phyloP scores from a whole-genome alignment of 1,139 yeast species.

The Taphrina populina region DNA sequence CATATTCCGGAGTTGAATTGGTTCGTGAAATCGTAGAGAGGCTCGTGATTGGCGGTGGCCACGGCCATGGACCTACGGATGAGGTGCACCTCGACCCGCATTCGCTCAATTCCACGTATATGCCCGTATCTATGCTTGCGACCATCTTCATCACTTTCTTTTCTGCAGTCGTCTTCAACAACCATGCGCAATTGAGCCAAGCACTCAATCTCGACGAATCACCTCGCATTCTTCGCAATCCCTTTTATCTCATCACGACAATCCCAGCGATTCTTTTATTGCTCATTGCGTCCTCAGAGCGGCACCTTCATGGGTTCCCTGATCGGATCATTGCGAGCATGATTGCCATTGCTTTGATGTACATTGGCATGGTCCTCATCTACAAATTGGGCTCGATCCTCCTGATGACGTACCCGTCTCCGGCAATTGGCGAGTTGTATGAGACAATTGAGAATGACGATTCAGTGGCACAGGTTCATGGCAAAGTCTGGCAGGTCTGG shows the following conservation, averaged over 20 bases:
- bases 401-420: constrained; percentile 34
- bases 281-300: not conserved
- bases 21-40: constrained; percentile 23
- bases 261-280: constrained; percentile 15
- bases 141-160: constrained; percentile 10
- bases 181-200: constrained; percentile 16
- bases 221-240: constrained; percentile 19
- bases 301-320: constrained; percentile 12
- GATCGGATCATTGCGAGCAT: constrained; percentile 10
- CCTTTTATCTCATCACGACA: constrained; percentile 22
- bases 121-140: constrained; percentile 25
- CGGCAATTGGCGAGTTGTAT: constrained; percentile 7
- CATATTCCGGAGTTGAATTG: constrained; percentile 46
- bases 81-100: constrained; percentile 29
- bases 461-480: constrained; percentile 10
- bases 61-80: constrained; percentile 27
- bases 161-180: constrained; percentile 10
- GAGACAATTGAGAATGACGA: constrained; percentile 13
- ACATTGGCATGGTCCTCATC: constrained; percentile 15
- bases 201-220: constrained; percentile 9
- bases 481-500: constrained; percentile 33
- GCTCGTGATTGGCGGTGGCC: constrained; percentile 30
- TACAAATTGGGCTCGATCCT: constrained; percentile 27
- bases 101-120: constrained; percentile 6
- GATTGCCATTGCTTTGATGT: constrained; percentile 11